These are phyloP conservation scores for Aspergillus caelatus DNA, from an alignment of 2,329 filamentous ascomycete species.

Conservation along the genomic window DNA sequence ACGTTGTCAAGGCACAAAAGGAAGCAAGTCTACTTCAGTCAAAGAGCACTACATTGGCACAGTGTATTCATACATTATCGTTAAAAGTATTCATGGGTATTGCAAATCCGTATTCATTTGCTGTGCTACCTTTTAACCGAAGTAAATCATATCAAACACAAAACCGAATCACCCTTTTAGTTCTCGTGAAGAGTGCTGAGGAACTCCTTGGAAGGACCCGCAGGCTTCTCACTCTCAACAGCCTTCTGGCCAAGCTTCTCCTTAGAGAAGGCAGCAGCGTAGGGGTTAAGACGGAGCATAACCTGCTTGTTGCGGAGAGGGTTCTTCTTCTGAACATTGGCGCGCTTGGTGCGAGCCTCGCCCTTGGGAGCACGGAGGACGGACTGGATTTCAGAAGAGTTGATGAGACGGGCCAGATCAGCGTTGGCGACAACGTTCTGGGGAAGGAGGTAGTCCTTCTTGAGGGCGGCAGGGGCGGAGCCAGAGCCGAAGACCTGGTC, in stretches of 20 bases:
- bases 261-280: conserved; percentile 87
- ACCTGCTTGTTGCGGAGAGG: conserved; percentile 99
- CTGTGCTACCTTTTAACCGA: conserved; percentile 28
- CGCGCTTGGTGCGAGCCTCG: conserved; percentile 84
- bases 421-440: conserved; percentile 90
- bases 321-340: conserved; percentile 98
- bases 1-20: not conserved
- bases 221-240: conserved; percentile 64
- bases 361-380: conserved; percentile 92
- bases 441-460: conserved; percentile 99
- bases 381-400: conserved; percentile 97
- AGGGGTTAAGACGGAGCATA: conserved; percentile 97
- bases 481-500: conserved; percentile 97
- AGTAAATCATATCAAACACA: conserved; percentile 25
- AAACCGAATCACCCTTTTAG: conserved; percentile 40
- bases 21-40: conserved; percentile 10
- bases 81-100: conserved; percentile 22
- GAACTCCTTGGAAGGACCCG: conserved; percentile 57
- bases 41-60: conserved; percentile 6
- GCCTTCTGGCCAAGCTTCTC: conserved; percentile 77
- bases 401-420: conserved; percentile 97
- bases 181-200: conserved; percentile 54
- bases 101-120: conserved; percentile 31
- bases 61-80: conserved; percentile 9
- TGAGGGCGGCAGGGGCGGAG: conserved; percentile 83